These are phyloP conservation scores for Anisodus acutangulus DNA, from an alignment of 257 asterid genomes.

Conservation along the genomic window DNA sequence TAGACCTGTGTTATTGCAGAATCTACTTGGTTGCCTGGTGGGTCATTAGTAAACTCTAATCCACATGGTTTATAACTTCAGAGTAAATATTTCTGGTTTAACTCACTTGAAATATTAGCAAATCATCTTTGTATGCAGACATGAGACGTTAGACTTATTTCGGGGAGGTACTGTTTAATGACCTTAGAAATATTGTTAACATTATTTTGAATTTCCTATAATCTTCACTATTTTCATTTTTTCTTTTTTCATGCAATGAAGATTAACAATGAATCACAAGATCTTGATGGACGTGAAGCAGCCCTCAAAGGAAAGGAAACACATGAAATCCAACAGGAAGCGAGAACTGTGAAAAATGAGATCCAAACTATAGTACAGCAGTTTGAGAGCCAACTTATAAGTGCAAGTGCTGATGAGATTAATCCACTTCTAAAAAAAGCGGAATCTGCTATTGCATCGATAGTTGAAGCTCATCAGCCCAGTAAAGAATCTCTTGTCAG, in stretches of 20 bases:
- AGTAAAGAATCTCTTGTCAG: conserved; percentile 41
- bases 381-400: conserved; percentile 68
- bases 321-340: conserved; percentile 57
- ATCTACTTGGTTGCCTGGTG: conserved; percentile 3
- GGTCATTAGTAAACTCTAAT: neutral
- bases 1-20: conserved; percentile 11
- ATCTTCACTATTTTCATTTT: conserved; percentile 12
- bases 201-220: neutral
- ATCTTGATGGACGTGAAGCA: conserved; percentile 75
- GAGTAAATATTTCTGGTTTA: conserved; percentile 6
- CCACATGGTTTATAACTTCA: neutral
- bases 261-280: conserved; percentile 74
- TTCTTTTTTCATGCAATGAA: conserved; percentile 37
- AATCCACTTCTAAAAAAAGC: conserved; percentile 65
- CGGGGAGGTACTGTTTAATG: neutral
- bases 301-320: conserved; percentile 78
- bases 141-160: neutral
- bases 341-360: conserved; percentile 55
- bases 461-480: conserved; percentile 66
- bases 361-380: conserved; percentile 62
- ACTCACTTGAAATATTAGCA: conserved; percentile 18
- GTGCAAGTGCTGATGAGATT: conserved; percentile 46
- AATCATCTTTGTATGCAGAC: neutral
- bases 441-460: conserved; percentile 66
- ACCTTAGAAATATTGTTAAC: neutral